Conservation (phyloP, 495 filamentous ascomycete genomes). For the Annulohypoxylon stygium region DNA sequence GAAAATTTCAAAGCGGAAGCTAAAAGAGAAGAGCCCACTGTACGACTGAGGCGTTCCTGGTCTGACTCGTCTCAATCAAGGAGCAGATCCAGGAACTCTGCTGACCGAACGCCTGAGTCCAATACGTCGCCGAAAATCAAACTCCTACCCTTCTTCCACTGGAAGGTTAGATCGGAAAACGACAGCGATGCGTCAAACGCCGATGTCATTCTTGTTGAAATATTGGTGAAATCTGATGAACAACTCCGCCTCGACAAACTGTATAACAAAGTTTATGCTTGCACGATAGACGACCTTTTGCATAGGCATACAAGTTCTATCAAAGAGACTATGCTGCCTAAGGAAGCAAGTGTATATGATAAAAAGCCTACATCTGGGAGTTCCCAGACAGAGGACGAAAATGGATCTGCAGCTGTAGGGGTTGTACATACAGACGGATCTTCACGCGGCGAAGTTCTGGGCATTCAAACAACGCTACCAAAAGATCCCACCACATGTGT, state of each 20-base stretch:
- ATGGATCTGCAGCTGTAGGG: not conserved
- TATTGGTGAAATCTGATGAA: not conserved
- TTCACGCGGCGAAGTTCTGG: no score
- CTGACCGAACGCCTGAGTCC: not conserved
- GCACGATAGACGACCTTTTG: constrained; percentile 3
- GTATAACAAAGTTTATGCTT: not conserved
- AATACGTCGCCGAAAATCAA: not conserved
- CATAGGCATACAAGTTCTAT: constrained; percentile 6
- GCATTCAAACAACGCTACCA: not conserved
- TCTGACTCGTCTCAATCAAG: not conserved
- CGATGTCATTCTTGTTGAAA: constrained; percentile 3
- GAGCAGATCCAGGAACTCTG: not conserved
- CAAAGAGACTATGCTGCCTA: not conserved
- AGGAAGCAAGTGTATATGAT: not conserved
- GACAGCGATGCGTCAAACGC: not conserved
- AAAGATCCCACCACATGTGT: no score
- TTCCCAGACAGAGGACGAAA: no score
- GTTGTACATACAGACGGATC: no score
- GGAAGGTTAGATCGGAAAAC: not conserved
- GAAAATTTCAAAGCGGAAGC: not conserved
- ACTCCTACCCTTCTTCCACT: not conserved
- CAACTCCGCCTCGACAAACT: not conserved
- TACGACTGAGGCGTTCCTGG: not conserved
- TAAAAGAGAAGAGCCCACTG: not conserved
- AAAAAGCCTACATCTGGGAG: not conserved